Evolutionary conservation across 805 yeast genomes (phyloP).

Genomic region (Candida ulmi): DNA sequence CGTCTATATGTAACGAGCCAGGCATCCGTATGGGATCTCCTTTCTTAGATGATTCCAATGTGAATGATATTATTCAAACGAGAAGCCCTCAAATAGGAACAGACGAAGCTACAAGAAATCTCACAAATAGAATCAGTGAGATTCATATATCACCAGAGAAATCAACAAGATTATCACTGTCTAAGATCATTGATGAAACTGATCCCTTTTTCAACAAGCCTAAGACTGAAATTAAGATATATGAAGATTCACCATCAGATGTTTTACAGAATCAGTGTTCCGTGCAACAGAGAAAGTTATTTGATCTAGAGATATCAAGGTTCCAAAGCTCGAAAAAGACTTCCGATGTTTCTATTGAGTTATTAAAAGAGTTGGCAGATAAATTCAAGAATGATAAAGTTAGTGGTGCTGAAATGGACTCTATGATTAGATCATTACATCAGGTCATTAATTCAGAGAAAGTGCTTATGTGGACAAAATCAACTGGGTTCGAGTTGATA

Average conservation of each 20-base stretch:
- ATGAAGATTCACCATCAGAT: constrained; percentile 16
- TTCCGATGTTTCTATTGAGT: constrained; percentile 7
- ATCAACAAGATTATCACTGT: constrained; percentile 14
- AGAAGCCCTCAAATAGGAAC: not conserved
- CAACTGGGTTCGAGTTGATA: constrained; percentile 12
- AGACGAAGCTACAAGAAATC: constrained; percentile 17
- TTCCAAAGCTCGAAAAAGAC: constrained; percentile 3
- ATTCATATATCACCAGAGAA: constrained; percentile 23
- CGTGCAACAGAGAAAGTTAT: constrained; percentile 8
- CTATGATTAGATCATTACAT: constrained; percentile 15
- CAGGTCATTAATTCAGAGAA: constrained; percentile 8
- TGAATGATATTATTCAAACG: constrained; percentile 5
- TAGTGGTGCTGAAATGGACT: constrained; percentile 9
- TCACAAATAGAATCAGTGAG: constrained; percentile 16
- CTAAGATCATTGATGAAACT: constrained; percentile 13
- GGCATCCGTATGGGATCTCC: constrained; percentile 14
- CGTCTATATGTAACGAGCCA: not conserved
- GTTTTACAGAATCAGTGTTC: not conserved
- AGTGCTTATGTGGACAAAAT: constrained; percentile 14
- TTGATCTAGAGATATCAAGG: constrained; percentile 15
- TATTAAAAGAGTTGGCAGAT: constrained; percentile 5
- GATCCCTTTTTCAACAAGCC: constrained; percentile 21
- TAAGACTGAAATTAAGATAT: constrained; percentile 17
- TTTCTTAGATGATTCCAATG: constrained; percentile 15
- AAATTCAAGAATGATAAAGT: constrained; percentile 13